Evolutionary conservation across 805 yeast genomes (phyloP).

Genomic region (Vanderwaltozyma verrucispora): DNA sequence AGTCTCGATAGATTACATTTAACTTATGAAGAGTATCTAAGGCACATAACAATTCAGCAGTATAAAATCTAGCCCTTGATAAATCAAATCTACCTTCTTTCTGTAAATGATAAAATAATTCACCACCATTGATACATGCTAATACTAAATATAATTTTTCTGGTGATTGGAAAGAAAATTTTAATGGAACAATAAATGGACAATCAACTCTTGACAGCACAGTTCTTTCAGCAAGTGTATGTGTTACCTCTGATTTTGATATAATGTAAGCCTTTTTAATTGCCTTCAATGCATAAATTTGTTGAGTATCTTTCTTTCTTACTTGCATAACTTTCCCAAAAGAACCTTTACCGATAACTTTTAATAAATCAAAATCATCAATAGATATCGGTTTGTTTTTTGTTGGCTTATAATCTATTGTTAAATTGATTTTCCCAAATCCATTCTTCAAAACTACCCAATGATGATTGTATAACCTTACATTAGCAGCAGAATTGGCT

Average conservation of each 20-base stretch:
- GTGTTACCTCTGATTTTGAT: conserved; percentile 86
- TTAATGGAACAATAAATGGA: conserved; percentile 91
- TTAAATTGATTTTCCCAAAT: conserved; percentile 44
- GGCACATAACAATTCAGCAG: conserved; percentile 87
- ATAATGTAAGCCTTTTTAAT: conserved; percentile 88
- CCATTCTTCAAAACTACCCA: conserved; percentile 32
- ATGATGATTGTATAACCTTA: conserved; percentile 57
- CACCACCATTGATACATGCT: conserved; percentile 94
- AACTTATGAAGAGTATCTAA: conserved; percentile 80
- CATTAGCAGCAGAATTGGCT: conserved; percentile 34
- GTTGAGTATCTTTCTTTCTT: conserved; percentile 84
- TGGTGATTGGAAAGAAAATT: conserved; percentile 86
- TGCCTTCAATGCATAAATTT: conserved; percentile 87
- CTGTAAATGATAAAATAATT: conserved; percentile 85
- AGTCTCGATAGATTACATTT: conserved; percentile 87
- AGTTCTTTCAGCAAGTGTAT: conserved; percentile 89
- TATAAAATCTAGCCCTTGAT: conserved; percentile 81
- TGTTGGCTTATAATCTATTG: conserved; percentile 58
- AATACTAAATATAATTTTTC: conserved; percentile 83
- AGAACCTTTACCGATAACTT: conserved; percentile 94
- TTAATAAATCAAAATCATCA: conserved; percentile 82
- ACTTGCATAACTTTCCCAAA: conserved; percentile 99
- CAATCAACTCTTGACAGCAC: conserved; percentile 84
- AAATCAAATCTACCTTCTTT: conserved; percentile 78
- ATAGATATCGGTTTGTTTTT: conserved; percentile 60